Percentiles rank a stretch among this genome's conserved stretches.
These are phyloP conservation scores for Trichoderma atrobrunneum DNA, from an alignment of 2,329 filamentous ascomycete species.

Conservation along the genomic window DNA sequence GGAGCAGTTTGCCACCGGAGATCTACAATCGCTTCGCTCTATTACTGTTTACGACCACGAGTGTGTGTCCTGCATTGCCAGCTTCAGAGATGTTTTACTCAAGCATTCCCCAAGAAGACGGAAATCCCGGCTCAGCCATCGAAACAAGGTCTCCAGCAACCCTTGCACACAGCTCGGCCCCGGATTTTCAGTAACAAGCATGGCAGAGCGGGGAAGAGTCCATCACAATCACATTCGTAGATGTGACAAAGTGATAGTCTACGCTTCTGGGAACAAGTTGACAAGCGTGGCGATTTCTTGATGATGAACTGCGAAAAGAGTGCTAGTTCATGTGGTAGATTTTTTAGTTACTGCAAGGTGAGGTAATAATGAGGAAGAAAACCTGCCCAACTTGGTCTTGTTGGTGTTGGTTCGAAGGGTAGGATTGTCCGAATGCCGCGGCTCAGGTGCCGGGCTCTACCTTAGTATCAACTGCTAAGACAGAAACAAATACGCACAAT, in stretches of 20 bases:
- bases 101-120: neutral
- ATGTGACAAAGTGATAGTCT: neutral
- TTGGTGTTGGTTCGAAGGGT: neutral
- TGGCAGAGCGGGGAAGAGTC: neutral
- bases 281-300: neutral
- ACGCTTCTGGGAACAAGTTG: neutral
- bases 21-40: neutral
- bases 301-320: neutral
- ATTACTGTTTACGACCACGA: neutral
- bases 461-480: neutral
- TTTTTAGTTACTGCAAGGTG: conserved; percentile 1
- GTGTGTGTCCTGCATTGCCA: neutral
- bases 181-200: conserved; percentile 11
- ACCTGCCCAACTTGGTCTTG: neutral
- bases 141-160: neutral
- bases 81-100: neutral
- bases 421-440: conserved; percentile 3
- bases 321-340: neutral
- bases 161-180: conserved; percentile 9
- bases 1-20: neutral
- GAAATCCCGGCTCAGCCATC: neutral
- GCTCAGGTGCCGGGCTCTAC: neutral
- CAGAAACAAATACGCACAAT: neutral
- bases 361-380: conserved; percentile 10
- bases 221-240: neutral